Base-by-base conservation (phyloP, 2,329 filamentous ascomycete species). In the Colletotrichum melonis region DNA sequence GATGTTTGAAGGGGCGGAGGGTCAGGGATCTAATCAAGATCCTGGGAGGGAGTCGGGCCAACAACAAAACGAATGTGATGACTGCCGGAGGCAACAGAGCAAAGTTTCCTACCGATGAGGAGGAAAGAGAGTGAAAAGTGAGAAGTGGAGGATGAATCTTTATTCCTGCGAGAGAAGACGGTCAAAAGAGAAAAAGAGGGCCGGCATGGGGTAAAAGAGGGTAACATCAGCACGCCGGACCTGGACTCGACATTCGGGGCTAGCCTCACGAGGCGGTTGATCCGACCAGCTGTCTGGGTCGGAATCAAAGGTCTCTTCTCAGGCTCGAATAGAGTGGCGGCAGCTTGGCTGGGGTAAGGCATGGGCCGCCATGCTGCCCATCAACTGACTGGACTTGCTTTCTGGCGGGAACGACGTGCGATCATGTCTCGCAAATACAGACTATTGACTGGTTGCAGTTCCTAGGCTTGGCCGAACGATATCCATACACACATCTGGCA, bases 51-150 rank as follows among this genome's bases (percentile, higher is more conserved):
- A 58, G 35, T 70, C 54, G 46, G 56, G 38, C 72, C 68, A 72
- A 72, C 57, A 59, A 73, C 64, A 38, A 65, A 75, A 75, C 72
- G 72, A 74, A 63, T 67, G 74, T 75, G 63, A 38, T 73, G 63
- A 74, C 58, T 74, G 71, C 67, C 74, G 67, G 67, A 71, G 72
- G 49, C 57, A 74, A 75, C 72, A 73, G 63, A 67, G 54, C 14
- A 30, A 12, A 63, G 46, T 19, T 74, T 64, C 74, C 72, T 75
- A 55, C 46, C 63, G 63, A 68, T 49, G 42, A 19, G 59, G 55
- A 49, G 28, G 49, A 59, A 72, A 66, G 28, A 62, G 46, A 30
- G 35, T 38, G 67, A 73, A 66, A 46, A 49, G 60, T 66, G 60
- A 65, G 67, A 68, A 73, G 70, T 70, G 60, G 70, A 73, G 35